Evolutionary conservation across 208 protist genomes (phyloP), one percentile per base, ranked within the genome.

Genomic region (Wallacemonas collosoma): DNA sequence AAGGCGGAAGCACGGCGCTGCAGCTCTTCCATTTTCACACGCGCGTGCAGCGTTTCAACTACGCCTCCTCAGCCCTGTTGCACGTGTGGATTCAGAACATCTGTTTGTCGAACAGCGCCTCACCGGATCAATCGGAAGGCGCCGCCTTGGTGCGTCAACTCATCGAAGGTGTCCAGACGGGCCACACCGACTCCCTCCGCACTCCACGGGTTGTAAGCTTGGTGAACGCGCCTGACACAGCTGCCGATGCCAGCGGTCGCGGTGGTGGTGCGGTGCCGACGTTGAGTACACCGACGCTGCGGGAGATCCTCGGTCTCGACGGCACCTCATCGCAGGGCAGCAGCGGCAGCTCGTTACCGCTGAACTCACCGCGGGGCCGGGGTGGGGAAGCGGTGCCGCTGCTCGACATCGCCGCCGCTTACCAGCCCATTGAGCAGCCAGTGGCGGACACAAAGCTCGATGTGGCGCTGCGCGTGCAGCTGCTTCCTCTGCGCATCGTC

Each of bases 401-500:
- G 15, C 69, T 96, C 43, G 78, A 85, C 67, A 76, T 91, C 62
- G 76, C 68, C 14, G 87, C 75, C 3, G 79, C 83, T 39, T 60
- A 93, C 60, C 79, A 91, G 64, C 91, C 91, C 9, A 74, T 89
- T 9, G 82, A 89, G 78, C 83, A 92, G 75, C 84, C 78, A 47
- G 70, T 92, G 47, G 55, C 68, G 36, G 85, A 93, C 69, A 92
- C 87, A 26, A 65, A 79, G 36, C 58, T 94, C 39, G 89, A 96
- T 65, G 81, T 88, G 56, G 83, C 81, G 11, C 60, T 96, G 70
- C 79, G 86, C 26, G 82, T 93, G 44, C 75, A 79, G 63, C 74
- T 96, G 44, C 77, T 93, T 40, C 91, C 89, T 35, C 70, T 96
- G 51, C 87, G 89, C 62, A 80, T 96, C 57, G 81, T 93, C 6